Evolutionary conservation across 1,139 yeast species (phyloP).

Genomic region (Geotrichum australiense): DNA sequence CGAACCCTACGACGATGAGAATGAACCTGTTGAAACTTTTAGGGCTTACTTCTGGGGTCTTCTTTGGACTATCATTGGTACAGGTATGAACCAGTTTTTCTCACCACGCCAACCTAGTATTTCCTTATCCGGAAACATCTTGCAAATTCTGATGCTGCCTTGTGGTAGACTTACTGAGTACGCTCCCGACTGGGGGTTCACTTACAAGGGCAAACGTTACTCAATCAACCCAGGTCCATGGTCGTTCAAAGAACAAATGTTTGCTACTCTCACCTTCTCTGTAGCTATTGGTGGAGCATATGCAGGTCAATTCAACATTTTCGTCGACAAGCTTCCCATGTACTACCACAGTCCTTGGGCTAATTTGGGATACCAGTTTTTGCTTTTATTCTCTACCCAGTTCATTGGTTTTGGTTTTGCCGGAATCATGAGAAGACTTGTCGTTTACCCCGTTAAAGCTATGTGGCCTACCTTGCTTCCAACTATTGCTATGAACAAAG

Average conservation of each 20-base stretch:
- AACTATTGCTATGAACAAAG: slow-evolving; percentile 21
- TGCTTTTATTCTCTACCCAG: slow-evolving; percentile 42
- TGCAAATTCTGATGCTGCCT: slow-evolving; percentile 51
- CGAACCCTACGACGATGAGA: slow-evolving; percentile 42
- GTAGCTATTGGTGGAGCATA: slow-evolving; percentile 27
- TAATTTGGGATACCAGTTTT: slow-evolving; percentile 40
- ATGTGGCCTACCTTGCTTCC: slow-evolving; percentile 49
- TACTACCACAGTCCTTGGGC: slow-evolving; percentile 38
- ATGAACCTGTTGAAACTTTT: slow-evolving; percentile 41
- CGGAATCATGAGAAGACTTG: slow-evolving; percentile 46
- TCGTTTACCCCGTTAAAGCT: slow-evolving; percentile 44
- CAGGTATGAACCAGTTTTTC: slow-evolving; percentile 53
- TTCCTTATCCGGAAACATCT: slow-evolving; percentile 40
- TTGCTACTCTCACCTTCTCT: slow-evolving; percentile 37
- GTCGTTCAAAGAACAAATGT: slow-evolving; percentile 64
- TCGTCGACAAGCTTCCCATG: slow-evolving; percentile 34
- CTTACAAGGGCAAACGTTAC: slow-evolving; percentile 34
- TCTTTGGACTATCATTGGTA: slow-evolving; percentile 49
- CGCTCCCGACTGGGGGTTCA: slow-evolving; percentile 46
- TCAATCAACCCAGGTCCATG: slow-evolving; percentile 56
- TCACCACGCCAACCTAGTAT: slow-evolving; percentile 48
- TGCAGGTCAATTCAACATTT: slow-evolving; percentile 36
- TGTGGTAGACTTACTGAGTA: slow-evolving; percentile 39
- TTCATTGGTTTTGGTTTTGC: slow-evolving; percentile 51
- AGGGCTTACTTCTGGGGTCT: slow-evolving; percentile 50